Percentiles rank a stretch among this genome's conserved stretches.
phyloP scores from a whole-genome alignment of 1,139 yeast species.

The Starmera stellimalicola region DNA sequence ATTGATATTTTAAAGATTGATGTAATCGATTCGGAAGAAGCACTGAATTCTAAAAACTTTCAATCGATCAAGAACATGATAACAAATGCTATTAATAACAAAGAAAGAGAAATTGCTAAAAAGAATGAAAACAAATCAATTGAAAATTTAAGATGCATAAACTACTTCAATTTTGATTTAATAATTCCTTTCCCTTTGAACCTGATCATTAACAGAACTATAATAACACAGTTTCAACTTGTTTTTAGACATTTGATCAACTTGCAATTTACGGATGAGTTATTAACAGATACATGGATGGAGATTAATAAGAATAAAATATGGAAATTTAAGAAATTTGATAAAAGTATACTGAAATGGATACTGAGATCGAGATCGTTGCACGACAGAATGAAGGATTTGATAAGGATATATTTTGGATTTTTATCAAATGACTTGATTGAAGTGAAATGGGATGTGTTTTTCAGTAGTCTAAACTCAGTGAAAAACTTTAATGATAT shows the following conservation, averaged over 20 bases:
- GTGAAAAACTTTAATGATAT: constrained; percentile 42
- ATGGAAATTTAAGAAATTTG: constrained; percentile 48
- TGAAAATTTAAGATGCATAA: constrained; percentile 24
- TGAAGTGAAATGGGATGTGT: constrained; percentile 41
- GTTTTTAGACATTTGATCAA: constrained; percentile 64
- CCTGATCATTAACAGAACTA: constrained; percentile 59
- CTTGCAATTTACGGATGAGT: constrained; percentile 51
- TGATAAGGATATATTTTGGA: constrained; percentile 44
- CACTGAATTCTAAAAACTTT: constrained; percentile 31
- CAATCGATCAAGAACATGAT: constrained; percentile 31
- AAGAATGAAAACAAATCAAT: constrained; percentile 15
- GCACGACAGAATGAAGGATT: constrained; percentile 54
- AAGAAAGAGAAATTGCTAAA: constrained; percentile 3
- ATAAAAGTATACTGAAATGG: constrained; percentile 41
- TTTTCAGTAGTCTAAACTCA: constrained; percentile 24
- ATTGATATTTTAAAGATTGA: constrained; percentile 54
- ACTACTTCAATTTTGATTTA: constrained; percentile 57
- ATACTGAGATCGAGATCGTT: constrained; percentile 46
- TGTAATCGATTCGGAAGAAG: constrained; percentile 52
- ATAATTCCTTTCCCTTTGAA: constrained; percentile 82
- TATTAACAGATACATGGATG: constrained; percentile 61
- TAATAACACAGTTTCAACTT: constrained; percentile 70
- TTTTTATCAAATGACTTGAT: constrained; percentile 56
- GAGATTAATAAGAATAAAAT: constrained; percentile 57
- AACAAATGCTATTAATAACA: constrained; percentile 28